Evolutionary conservation across 768 basidiomycete genomes (phyloP).

Genomic region (Chalciporus sphaerocephalus): DNA sequence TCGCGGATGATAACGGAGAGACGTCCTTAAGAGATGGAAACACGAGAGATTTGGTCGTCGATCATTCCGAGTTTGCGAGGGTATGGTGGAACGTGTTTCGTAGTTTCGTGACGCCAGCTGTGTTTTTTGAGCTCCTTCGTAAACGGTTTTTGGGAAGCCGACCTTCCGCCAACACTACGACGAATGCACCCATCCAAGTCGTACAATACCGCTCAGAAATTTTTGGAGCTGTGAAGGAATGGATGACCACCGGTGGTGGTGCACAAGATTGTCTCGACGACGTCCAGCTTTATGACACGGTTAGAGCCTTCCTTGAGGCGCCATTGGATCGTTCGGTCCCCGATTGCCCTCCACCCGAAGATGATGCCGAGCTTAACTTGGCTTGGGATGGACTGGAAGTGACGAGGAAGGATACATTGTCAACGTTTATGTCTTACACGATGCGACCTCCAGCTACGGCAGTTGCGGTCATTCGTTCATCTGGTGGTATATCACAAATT

Average conservation of each 20-base stretch:
- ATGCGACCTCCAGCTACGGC: conserved; percentile 49
- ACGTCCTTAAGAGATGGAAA: conserved; percentile 72
- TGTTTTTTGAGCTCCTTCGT: conserved; percentile 81
- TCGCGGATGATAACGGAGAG: conserved; percentile 84
- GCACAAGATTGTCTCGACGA: conserved; percentile 79
- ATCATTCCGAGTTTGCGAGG: conserved; percentile 65
- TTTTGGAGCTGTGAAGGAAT: conserved; percentile 61
- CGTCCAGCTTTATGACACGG: conserved; percentile 51
- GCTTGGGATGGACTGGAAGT: conserved; percentile 45
- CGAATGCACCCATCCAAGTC: conserved; percentile 42
- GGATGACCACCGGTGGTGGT: conserved; percentile 70
- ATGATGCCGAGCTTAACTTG: conserved; percentile 42
- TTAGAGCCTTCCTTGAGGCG: conserved; percentile 57
- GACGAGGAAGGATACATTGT: conserved; percentile 38
- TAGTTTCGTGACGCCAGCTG: conserved; percentile 74
- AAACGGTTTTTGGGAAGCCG: conserved; percentile 63
- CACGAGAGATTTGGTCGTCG: conserved; percentile 67
- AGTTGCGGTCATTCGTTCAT: conserved; percentile 25
- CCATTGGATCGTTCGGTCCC: conserved; percentile 49
- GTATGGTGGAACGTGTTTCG: conserved; percentile 85
- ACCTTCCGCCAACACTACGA: conserved; percentile 39
- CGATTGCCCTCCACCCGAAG: conserved; percentile 31
- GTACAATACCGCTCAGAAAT: conserved; percentile 58
- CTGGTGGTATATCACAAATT: not conserved
- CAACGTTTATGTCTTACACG: conserved; percentile 51